Evolutionary conservation across 345 rosid genomes (phyloP), one percentile per base, ranked within the genome.

Genomic region (Limnanthes douglasii): DNA sequence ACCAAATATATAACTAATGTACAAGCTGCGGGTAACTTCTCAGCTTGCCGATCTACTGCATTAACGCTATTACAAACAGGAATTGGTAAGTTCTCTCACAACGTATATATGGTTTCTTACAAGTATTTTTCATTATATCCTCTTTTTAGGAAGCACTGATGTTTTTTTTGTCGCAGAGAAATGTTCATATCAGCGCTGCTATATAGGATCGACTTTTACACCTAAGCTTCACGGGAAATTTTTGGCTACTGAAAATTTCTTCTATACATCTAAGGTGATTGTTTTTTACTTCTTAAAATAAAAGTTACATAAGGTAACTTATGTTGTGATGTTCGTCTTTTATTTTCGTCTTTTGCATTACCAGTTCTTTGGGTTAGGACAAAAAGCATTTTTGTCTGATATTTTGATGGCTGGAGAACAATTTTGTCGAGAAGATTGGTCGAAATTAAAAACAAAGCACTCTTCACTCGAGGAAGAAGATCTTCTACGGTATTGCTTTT

Each of bases 391-490:
- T 62, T 70, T 88, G 37, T 72, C 90, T 33, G 70, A 64, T 42
- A 44, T 88, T 52, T 46, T 76, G 40, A 18, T 15, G 29, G 73
- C 82, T 8, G 97, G 97, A 35, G 38, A 71, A 53, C 63, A 48
- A 22, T 78, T 70, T 40, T 86, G 97, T 43, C 82, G 67, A 49
- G 85, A 75, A 32, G 93, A 86, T 29, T 86, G 97, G 97, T 69
- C 73, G 5, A 60, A 39, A 15, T 51, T 86, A 55, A 78, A 56
- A 59, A 60, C 39, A 59, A 65, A 59, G 45, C 66, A 82, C 55
- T 64, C 57, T 8, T 57, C 73, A 15, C 50, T 70, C 25, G 50
- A 61, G 37, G 85, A 67, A 37, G 88, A 75, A 50, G 81, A 59
- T 57, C 44, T 86, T 43, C 50, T 51, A 52, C 77, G 48, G 43